Percentiles rank a stretch among this genome's conserved stretches.
phyloP scores from a whole-genome alignment of 768 basidiomycete species.

The Brasilioporus rufonigricans region DNA sequence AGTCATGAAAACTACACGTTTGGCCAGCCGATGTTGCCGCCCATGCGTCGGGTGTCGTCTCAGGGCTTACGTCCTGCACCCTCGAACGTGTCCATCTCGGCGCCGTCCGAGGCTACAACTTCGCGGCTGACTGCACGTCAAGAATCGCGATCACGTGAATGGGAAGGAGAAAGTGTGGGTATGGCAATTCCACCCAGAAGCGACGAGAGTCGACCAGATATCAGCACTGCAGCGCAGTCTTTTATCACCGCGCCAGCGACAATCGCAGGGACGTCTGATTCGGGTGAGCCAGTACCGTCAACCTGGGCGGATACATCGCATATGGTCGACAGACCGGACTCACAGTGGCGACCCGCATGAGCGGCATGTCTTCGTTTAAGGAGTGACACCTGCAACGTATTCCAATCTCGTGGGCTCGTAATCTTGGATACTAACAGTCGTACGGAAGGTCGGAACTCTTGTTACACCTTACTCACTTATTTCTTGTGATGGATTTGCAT shows the following conservation, averaged over 20 bases:
- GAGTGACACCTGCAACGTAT: not conserved
- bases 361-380: not conserved
- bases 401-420: not conserved
- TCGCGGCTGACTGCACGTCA: conserved; percentile 21
- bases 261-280: conserved; percentile 52
- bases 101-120: conserved; percentile 26
- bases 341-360: conserved; percentile 41
- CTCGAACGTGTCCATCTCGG: conserved; percentile 24
- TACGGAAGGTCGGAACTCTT: conserved; percentile 12
- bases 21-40: conserved; percentile 51
- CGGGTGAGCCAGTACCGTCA: conserved; percentile 43
- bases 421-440: conserved; percentile 12
- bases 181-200: conserved; percentile 27
- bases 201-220: conserved; percentile 49
- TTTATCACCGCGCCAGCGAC: conserved; percentile 68
- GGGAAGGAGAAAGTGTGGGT: conserved; percentile 18
- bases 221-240: conserved; percentile 68
- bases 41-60: conserved; percentile 20
- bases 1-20: conserved; percentile 74
- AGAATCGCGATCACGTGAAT: conserved; percentile 12
- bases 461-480: not conserved
- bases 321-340: conserved; percentile 41
- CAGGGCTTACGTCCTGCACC: conserved; percentile 15
- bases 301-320: conserved; percentile 49
- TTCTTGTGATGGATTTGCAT: not conserved